These are phyloP conservation scores for Carex pumila DNA, from an alignment of 176 grass and related monocot genomes.

Conservation along the genomic window DNA sequence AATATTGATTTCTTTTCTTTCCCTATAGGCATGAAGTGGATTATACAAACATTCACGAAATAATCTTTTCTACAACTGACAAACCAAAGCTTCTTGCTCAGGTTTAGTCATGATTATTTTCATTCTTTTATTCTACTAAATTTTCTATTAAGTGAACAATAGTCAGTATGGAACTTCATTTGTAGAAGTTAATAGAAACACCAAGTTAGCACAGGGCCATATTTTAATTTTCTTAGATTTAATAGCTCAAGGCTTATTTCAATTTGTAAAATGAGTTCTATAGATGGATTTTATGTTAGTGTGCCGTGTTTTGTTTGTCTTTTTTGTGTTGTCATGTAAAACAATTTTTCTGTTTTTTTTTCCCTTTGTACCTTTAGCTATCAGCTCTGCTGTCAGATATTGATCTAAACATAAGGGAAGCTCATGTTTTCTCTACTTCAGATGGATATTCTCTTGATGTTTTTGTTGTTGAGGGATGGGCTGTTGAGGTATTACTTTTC, in stretches of 20 bases:
- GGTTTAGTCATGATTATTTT: slow-evolving; percentile 30
- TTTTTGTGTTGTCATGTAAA: slow-evolving; percentile 7
- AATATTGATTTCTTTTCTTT: slow-evolving; percentile 13
- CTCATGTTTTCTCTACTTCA: slow-evolving; percentile 85
- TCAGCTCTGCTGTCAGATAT: slow-evolving; percentile 94
- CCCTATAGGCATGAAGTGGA: slow-evolving; percentile 60
- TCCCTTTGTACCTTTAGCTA: slow-evolving; percentile 39
- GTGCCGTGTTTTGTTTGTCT: not conserved
- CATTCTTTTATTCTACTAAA: slow-evolving; percentile 11
- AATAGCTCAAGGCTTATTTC: not conserved
- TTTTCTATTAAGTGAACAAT: slow-evolving; percentile 7
- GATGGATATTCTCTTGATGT: slow-evolving; percentile 95
- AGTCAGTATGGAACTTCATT: not conserved
- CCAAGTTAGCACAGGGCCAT: not conserved
- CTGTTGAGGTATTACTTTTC: slow-evolving; percentile 47
- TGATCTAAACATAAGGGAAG: slow-evolving; percentile 96
- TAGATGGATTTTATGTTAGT: not conserved
- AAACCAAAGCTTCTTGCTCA: slow-evolving; percentile 99
- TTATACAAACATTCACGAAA: slow-evolving; percentile 70
- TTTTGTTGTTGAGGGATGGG: slow-evolving; percentile 99
- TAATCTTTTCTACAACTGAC: slow-evolving; percentile 86
- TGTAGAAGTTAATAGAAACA: not conserved
- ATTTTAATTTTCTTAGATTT: not conserved
- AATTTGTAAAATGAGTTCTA: not conserved
- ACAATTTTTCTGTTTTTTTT: slow-evolving; percentile 7